These are phyloP conservation scores for Candida palmyrensis DNA, from an alignment of 805 yeast genomes.

Conservation along the genomic window DNA sequence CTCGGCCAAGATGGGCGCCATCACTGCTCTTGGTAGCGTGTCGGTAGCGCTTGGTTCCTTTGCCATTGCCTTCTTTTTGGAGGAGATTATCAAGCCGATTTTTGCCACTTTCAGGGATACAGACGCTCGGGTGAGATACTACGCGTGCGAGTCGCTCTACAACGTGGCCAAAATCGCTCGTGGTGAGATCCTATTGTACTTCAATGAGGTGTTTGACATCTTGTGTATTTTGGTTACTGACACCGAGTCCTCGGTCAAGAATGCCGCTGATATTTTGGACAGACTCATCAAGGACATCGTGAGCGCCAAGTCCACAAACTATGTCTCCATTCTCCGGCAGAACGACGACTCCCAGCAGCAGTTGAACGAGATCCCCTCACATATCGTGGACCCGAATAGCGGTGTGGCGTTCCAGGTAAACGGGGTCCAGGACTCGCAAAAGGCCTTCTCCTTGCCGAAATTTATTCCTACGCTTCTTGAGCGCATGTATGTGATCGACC, in stretches of 20 bases:
- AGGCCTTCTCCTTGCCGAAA: conserved; percentile 77
- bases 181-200: conserved; percentile 86
- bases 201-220: conserved; percentile 93
- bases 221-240: conserved; percentile 87
- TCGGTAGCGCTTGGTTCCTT: conserved; percentile 86
- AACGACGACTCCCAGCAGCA: conserved; percentile 23
- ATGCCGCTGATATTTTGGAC: conserved; percentile 92
- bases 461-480: conserved; percentile 91
- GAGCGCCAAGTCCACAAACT: conserved; percentile 87
- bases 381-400: conserved; percentile 44
- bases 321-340: conserved; percentile 65
- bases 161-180: conserved; percentile 95
- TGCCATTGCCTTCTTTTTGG: conserved; percentile 78
- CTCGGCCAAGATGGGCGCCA: conserved; percentile 85
- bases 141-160: conserved; percentile 93
- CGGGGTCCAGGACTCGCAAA: conserved; percentile 52
- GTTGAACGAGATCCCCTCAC: conserved; percentile 28
- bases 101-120: conserved; percentile 95
- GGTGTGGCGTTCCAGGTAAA: conserved; percentile 59
- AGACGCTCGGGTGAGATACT: conserved; percentile 93
- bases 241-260: conserved; percentile 84
- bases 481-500: conserved; percentile 87
- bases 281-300: conserved; percentile 90
- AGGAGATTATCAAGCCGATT: conserved; percentile 86
- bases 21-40: conserved; percentile 93